phyloP scores from a whole-genome alignment of 345 rosid species.

The Eucalyptus rudis region DNA sequence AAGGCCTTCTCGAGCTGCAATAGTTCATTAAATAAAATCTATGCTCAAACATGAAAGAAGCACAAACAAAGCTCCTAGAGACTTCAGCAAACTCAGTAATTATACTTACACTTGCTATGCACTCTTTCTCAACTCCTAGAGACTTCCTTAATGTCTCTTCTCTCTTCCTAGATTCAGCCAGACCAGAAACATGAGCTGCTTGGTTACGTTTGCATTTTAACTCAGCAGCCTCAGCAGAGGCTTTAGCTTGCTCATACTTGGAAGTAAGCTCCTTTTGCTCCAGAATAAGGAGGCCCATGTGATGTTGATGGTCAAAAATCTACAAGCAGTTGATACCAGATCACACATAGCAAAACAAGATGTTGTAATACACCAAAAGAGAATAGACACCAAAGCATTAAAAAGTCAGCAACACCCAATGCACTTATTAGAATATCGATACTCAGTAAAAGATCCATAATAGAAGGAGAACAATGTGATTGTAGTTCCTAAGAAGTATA shows the following conservation, averaged over 20 bases:
- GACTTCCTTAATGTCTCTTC: slow-evolving; percentile 81
- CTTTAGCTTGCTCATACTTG: slow-evolving; percentile 51
- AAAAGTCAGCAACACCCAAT: background rate
- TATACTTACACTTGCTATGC: slow-evolving; percentile 70
- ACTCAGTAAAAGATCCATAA: background rate
- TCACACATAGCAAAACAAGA: background rate
- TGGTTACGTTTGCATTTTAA: slow-evolving; percentile 43
- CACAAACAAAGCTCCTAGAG: background rate
- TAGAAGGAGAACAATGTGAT: background rate
- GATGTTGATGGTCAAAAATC: slow-evolving; percentile 90
- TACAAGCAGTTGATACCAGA: slow-evolving; percentile 5
- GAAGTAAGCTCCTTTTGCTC: slow-evolving; percentile 57
- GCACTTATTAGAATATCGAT: background rate
- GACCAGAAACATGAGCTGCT: slow-evolving; percentile 51
- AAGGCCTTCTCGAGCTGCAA: slow-evolving; percentile 80
- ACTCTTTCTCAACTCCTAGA: slow-evolving; percentile 77
- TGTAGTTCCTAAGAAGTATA: background rate
- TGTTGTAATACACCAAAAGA: background rate
- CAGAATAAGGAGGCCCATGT: slow-evolving; percentile 83
- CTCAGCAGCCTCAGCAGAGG: slow-evolving; percentile 59
- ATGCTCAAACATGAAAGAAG: background rate
- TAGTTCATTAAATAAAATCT: background rate
- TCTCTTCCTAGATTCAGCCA: slow-evolving; percentile 65
- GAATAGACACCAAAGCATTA: background rate
- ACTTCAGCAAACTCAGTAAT: background rate